Evolutionary conservation across 108 stramenopile species (phyloP).

Genomic region (Epipyxis sp.): DNA sequence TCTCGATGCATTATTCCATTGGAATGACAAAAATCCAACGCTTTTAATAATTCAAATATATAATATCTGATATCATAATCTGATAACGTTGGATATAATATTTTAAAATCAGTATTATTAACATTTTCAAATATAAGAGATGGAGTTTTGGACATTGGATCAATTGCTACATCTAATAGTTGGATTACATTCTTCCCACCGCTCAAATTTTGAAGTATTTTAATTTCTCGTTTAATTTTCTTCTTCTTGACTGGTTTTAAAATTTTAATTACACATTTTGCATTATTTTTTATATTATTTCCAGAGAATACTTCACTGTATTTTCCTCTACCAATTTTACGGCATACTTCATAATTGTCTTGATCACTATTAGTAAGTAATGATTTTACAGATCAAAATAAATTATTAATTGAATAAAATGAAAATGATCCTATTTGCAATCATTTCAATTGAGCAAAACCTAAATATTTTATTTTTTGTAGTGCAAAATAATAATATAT

Average conservation of each 20-base stretch:
- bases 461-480: too few species aligned
- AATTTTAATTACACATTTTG: constrained; percentile 30
- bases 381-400: too few species aligned
- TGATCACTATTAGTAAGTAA: constrained; percentile 31
- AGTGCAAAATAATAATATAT: background rate
- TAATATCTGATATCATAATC: constrained; percentile 30
- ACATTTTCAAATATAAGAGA: constrained; percentile 21
- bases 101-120: constrained; percentile 25
- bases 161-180: constrained; percentile 13
- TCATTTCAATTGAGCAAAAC: too few species aligned
- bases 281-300: constrained; percentile 13
- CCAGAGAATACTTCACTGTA: constrained; percentile 31
- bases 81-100: constrained; percentile 24
- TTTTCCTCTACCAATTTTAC: constrained; percentile 25
- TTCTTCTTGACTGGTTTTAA: constrained; percentile 35
- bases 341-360: constrained; percentile 20
- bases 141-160: constrained; percentile 26
- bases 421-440: too few species aligned
- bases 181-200: constrained; percentile 24
- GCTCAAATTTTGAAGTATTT: constrained; percentile 14
- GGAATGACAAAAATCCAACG: constrained; percentile 25
- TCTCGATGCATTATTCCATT: constrained; percentile 35
- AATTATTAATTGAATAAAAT: background rate
- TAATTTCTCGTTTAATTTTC: constrained; percentile 34
- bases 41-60: constrained; percentile 30